Base-by-base conservation (phyloP, 352 stramenopile genomes). In the Globisporangium lucens region DNA sequence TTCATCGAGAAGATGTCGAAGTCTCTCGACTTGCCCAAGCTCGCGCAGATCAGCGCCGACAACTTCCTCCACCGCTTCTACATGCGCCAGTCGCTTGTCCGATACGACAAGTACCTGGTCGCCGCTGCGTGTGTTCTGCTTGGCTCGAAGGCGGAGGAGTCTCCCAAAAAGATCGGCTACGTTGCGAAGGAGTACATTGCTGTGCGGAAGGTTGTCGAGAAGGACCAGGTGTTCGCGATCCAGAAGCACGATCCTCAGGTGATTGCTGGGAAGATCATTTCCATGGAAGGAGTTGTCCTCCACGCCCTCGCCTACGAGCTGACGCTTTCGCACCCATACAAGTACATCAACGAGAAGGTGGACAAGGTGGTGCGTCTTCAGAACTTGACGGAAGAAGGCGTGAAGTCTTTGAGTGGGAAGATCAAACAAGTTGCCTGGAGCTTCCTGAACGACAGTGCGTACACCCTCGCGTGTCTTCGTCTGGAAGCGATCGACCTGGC, bases 21-120 rank as follows among this genome's bases (percentile, higher is more conserved):
- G 55, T 68, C 77, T 3, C 62, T 97, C 38, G 80, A 94, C 61
- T 65, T 97, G 47, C 84, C 89, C 20, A 94, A 93, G 67, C 78
- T 96, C 8, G 85, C 84, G 56, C 83, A 93, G 61, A 90, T 91
- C 67, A 95, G 82, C 52, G 89, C 87, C 24, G 80, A 89, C 74
- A 91, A 92, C 55, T 97, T 87, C 57, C 83, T 97, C n/a, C 89
- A 97, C 65, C 81, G 89, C 33, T 97, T 97, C 69, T 95, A 82
- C 73, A 92, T 90, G 77, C 80, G 85, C 3, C 87, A 95, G 73
- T 93, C 87, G 24, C 76, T 96, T 46, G 82, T 93, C 41, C 80
- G 83, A 22, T 91, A 96, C 70, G 89, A 97, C 72, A 89, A 91
- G 68, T 96, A 86, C 68, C 57, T 93, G n/a, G 84, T 95, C 9